Percentiles rank a stretch among this genome's conserved stretches.
phyloP scores from a whole-genome alignment of 805 yeast genomes.

The Ogataea degrootiae region DNA sequence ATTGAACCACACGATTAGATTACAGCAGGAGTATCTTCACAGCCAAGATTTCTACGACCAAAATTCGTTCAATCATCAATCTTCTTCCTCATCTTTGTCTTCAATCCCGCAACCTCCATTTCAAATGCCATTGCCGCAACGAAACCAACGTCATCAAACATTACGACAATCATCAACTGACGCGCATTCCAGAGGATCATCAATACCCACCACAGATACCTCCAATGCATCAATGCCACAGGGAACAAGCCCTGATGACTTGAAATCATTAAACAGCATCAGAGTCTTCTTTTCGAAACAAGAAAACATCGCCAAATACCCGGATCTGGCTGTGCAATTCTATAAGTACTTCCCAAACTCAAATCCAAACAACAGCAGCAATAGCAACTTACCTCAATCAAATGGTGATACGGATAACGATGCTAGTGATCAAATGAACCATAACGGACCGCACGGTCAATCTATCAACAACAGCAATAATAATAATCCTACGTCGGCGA shows the following conservation, averaged over 20 bases:
- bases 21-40: slow-evolving; percentile 1
- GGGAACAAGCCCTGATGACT: slow-evolving; percentile 8
- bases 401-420: not conserved
- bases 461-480: no score
- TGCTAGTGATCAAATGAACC: not conserved
- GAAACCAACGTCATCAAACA: no score
- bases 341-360: slow-evolving; percentile 11
- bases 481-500: not conserved
- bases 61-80: not conserved
- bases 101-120: not conserved
- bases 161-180: no score
- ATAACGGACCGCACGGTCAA: no score
- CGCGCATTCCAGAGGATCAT: no score
- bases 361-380: not conserved
- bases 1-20: slow-evolving; percentile 4
- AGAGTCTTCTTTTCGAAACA: slow-evolving; percentile 10
- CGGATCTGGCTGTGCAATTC: slow-evolving; percentile 16
- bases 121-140: no score
- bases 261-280: slow-evolving; percentile 10
- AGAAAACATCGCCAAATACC: slow-evolving; percentile 12
- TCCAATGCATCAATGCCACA: not conserved
- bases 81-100: not conserved
- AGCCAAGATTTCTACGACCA: not conserved
- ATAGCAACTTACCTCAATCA: not conserved
- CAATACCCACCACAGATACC: not conserved